Evolutionary conservation across 1,139 yeast species (phyloP), one percentile per base, ranked within the genome.

Genomic region (Candida pseudoviswanathii): DNA sequence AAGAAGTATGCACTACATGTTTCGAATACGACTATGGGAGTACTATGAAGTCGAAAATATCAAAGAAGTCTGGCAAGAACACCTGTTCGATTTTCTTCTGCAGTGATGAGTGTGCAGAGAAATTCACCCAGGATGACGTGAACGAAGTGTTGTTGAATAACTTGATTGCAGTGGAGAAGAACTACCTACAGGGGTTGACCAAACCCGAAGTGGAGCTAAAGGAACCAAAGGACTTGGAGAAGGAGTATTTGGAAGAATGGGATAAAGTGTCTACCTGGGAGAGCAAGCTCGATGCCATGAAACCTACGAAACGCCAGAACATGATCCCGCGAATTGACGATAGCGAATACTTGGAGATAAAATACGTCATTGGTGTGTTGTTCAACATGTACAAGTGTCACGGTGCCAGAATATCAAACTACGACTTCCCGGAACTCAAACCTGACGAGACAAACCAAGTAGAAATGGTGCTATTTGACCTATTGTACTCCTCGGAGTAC

Each of bases 1-100:
- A 84, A 58, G 91, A 86, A 58, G 87, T 83, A 0, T 86, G 92
- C 59, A 72, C 78, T 3, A 58, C 62, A 50, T 86, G 92, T 58
- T 83, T 76, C 58, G 53, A 55, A 2, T 85, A 83, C 58, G 70
- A 72, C 40, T 64, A 73, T 56, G 88, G 89, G 1, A 66, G 63
- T 40, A 65, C 70, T 34, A 68, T 82, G 67, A 84, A 79, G 53
- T 57, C 57, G 38, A 75, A 70, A 47, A 49, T 70, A 33, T 53
- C 62, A 32, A 49, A 82, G 39, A 82, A 83, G 24, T 83, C 85
- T 56, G 85, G 90, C 57, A 65, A 81, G 2, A 75, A 73, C 7
- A 52, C 58, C 3, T 84, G 89, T 47, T 58, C 63, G 39, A 44
- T 84, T 30, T 84, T 83, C 29, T 85, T 86, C 58, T 86, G 90